A percentile compares a stretch with the other conserved stretches of the same genome.
Conservation (phyloP, 495 filamentous ascomycete species). For the Massariosphaeria phaeospora region DNA sequence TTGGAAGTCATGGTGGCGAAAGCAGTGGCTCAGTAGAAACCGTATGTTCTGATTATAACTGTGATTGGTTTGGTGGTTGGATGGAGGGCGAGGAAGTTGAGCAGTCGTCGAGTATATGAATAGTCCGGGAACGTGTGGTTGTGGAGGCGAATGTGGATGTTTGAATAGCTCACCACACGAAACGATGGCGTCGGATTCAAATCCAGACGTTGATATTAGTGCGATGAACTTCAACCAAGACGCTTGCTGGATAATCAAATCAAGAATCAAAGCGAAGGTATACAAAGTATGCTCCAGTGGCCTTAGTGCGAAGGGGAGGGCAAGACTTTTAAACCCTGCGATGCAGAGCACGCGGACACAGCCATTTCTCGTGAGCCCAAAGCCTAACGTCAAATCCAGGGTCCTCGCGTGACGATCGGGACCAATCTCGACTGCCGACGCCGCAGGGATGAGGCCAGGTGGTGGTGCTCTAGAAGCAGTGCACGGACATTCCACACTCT, state of each 20-base stretch:
- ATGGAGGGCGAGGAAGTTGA: too few species aligned
- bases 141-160: not conserved
- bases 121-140: too few species aligned
- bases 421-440: slow-evolving; percentile 15
- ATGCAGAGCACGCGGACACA: slow-evolving; percentile 23
- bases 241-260: too few species aligned
- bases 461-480: slow-evolving; percentile 11
- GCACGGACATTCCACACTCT: slow-evolving; percentile 12
- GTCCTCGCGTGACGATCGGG: slow-evolving; percentile 16
- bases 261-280: too few species aligned
- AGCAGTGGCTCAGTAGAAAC: not conserved
- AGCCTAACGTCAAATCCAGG: slow-evolving; percentile 5
- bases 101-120: too few species aligned
- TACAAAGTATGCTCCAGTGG: too few species aligned
- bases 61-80: not conserved
- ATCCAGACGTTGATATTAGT: too few species aligned
- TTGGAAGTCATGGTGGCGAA: slow-evolving; percentile 32
- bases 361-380: slow-evolving; percentile 5
- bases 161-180: not conserved
- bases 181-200: too few species aligned
- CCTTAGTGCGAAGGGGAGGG: slow-evolving; percentile 3
- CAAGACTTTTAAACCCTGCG: slow-evolving; percentile 13
- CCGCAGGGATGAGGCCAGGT: slow-evolving; percentile 23
- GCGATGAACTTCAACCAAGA: too few species aligned
- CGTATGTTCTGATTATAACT: not conserved